Evolutionary conservation across 2,329 filamentous ascomycete species (phyloP).

Genomic region (Aspergillus piperis): DNA sequence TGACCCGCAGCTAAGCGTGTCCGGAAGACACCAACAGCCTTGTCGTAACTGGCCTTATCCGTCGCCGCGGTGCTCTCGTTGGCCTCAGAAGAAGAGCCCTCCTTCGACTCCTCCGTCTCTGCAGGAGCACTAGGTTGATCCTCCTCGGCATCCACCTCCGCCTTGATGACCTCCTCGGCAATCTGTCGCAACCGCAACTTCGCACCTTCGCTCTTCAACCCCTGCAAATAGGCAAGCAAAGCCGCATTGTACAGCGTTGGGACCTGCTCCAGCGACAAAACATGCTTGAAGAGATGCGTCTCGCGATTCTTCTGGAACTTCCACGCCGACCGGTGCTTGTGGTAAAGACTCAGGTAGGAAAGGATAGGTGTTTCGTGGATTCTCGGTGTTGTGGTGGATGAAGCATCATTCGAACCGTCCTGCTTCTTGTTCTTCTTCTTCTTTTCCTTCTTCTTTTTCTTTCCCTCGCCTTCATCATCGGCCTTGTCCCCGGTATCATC

Average conservation of each 20-base stretch:
- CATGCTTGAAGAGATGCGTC: conserved; percentile 78
- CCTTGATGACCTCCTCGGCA: conserved; percentile 61
- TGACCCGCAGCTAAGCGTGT: conserved; percentile 27
- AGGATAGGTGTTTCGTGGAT: conserved; percentile 59
- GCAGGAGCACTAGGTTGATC: conserved; percentile 17
- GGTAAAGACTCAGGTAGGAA: conserved; percentile 75
- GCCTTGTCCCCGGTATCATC: neutral
- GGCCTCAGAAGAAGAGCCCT: neutral
- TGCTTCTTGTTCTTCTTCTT: conserved; percentile 30
- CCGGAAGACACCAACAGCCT: conserved; percentile 55
- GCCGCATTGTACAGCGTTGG: conserved; percentile 68
- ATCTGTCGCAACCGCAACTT: conserved; percentile 64
- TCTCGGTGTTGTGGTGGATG: conserved; percentile 17
- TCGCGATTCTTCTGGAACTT: conserved; percentile 97
- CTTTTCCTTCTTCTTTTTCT: conserved; percentile 29
- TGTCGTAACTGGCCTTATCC: conserved; percentile 42
- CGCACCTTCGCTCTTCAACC: conserved; percentile 73
- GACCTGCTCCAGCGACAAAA: conserved; percentile 71
- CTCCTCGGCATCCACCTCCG: conserved; percentile 35
- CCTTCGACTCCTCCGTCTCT: conserved; percentile 14
- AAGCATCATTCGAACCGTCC: conserved; percentile 22
- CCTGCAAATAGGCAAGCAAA: conserved; percentile 75
- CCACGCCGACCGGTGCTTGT: conserved; percentile 70
- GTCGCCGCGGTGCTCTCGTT: conserved; percentile 8
- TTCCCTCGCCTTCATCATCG: conserved; percentile 17